Percentiles rank a stretch among this genome's conserved stretches.
Conservation (phyloP, 495 filamentous ascomycete species). For the Immersiella caudata region DNA sequence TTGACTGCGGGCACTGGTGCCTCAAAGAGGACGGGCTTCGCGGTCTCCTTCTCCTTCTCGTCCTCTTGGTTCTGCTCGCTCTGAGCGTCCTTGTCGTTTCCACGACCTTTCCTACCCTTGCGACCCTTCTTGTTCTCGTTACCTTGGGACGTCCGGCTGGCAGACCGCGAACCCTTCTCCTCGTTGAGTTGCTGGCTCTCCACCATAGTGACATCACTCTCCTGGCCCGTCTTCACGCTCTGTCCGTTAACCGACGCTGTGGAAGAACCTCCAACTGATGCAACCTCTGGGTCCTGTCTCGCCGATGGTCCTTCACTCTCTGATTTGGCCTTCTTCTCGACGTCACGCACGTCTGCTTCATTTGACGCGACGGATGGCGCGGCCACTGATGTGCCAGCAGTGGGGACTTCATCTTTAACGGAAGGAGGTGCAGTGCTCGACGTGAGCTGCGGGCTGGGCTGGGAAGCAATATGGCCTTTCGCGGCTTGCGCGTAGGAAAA, state of each 20-base stretch:
- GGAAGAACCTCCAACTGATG: slow-evolving; percentile 30
- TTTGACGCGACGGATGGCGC: slow-evolving; percentile 65
- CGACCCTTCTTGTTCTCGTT: slow-evolving; percentile 47
- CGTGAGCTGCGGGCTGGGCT: slow-evolving; percentile 60
- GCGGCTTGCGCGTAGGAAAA: slow-evolving; percentile 98
- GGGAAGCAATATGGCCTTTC: slow-evolving; percentile 66
- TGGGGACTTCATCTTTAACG: slow-evolving; percentile 61
- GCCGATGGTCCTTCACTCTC: slow-evolving; percentile 23
- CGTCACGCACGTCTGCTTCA: slow-evolving; percentile 48
- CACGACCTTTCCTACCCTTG: slow-evolving; percentile 53
- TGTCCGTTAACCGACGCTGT: slow-evolving; percentile 32
- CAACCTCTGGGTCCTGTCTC: slow-evolving; percentile 33
- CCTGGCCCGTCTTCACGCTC: slow-evolving; percentile 26
- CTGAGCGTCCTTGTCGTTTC: slow-evolving; percentile 47
- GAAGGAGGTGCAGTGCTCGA: slow-evolving; percentile 68
- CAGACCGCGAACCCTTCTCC: slow-evolving; percentile 35
- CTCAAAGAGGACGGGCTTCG: slow-evolving; percentile 70
- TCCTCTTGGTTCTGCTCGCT: slow-evolving; percentile 46
- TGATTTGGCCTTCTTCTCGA: slow-evolving; percentile 34
- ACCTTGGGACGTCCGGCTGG: slow-evolving; percentile 43
- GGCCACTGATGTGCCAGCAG: slow-evolving; percentile 48
- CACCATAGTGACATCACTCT: slow-evolving; percentile 24
- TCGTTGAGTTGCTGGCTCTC: slow-evolving; percentile 26
- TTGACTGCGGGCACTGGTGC: slow-evolving; percentile 83
- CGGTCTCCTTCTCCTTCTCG: slow-evolving; percentile 53